Percentiles rank a stretch among this genome's conserved stretches.
These are phyloP conservation scores for Penicillium italicum DNA, from an alignment of 2,329 filamentous ascomycete species.

Conservation along the genomic window DNA sequence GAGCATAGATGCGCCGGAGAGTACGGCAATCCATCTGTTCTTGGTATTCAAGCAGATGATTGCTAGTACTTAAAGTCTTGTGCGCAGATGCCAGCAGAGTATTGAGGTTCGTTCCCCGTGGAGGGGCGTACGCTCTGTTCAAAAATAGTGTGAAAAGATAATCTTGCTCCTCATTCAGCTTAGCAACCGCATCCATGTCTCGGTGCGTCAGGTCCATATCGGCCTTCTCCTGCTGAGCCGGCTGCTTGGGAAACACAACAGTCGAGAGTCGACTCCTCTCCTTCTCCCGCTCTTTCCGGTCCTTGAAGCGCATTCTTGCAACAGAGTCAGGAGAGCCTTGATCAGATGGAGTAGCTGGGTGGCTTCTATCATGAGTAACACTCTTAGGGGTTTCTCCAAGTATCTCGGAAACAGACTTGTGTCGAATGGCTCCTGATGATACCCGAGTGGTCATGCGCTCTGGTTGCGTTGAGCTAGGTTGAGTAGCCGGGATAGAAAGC, in stretches of 20 bases:
- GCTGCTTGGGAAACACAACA: constrained; percentile 72
- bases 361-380: constrained; percentile 32
- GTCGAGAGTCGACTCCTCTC: constrained; percentile 63
- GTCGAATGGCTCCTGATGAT: constrained; percentile 65
- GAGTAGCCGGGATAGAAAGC: constrained; percentile 18
- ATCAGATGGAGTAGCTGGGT: constrained; percentile 22
- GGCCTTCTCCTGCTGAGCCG: constrained; percentile 48
- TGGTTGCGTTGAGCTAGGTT: constrained; percentile 34
- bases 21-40: constrained; percentile 87
- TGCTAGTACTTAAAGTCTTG: constrained; percentile 83
- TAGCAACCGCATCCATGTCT: constrained; percentile 47
- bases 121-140: constrained; percentile 55
- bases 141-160: constrained; percentile 64
- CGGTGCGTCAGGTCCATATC: constrained; percentile 39
- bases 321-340: constrained; percentile 32
- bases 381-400: constrained; percentile 56
- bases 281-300: constrained; percentile 57
- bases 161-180: constrained; percentile 50
- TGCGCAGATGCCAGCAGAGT: constrained; percentile 76
- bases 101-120: constrained; percentile 54
- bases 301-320: constrained; percentile 43
- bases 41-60: constrained; percentile 76
- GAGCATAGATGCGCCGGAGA: constrained; percentile 77
- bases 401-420: constrained; percentile 71
- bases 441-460: constrained; percentile 66